Evolutionary conservation across 148 eudicot genomes (phyloP).

Genomic region (Amaranthus cruentus): DNA sequence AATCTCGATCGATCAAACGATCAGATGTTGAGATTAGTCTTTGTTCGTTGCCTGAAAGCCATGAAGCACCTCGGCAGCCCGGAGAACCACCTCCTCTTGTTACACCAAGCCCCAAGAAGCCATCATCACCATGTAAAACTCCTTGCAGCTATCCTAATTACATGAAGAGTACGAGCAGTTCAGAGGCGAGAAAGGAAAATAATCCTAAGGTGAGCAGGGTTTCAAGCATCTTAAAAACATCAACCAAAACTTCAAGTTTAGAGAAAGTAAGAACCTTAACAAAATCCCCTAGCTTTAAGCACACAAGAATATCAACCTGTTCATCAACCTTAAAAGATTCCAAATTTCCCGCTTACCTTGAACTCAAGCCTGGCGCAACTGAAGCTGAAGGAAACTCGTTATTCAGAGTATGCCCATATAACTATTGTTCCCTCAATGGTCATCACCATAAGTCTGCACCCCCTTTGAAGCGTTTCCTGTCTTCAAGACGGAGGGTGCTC

Average conservation of each 20-base stretch:
- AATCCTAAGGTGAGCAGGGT: slow-evolving; percentile 29
- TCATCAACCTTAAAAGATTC: slow-evolving; percentile 70
- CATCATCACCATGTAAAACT: slow-evolving; percentile 23
- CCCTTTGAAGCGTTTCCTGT: slow-evolving; percentile 65
- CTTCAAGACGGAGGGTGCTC: slow-evolving; percentile 48
- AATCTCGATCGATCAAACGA: slow-evolving; percentile 53
- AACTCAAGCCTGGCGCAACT: slow-evolving; percentile 54
- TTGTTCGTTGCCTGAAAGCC: slow-evolving; percentile 11
- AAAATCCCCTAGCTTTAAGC: slow-evolving; percentile 69
- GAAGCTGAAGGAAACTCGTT: slow-evolving; percentile 69
- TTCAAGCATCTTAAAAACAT: slow-evolving; percentile 7
- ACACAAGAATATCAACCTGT: slow-evolving; percentile 53
- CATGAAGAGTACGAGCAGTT: slow-evolving; percentile 85
- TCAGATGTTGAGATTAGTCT: slow-evolving; percentile 28
- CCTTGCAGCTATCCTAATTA: slow-evolving; percentile 47
- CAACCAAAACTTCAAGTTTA: slow-evolving; percentile 13
- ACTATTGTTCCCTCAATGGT: slow-evolving; percentile 85
- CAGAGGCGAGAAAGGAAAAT: slow-evolving; percentile 61
- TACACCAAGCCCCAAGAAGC: slow-evolving; percentile 23
- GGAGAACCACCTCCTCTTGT: slow-evolving; percentile 34
- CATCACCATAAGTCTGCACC: slow-evolving; percentile 54
- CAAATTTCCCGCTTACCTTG: slow-evolving; percentile 65
- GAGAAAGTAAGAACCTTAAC: slow-evolving; percentile 41
- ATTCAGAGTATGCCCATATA: slow-evolving; percentile 75
- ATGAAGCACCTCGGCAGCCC: slow-evolving; percentile 22